A percentile compares a stretch with the other conserved stretches of the same genome.
Evolutionary conservation across 2,329 filamentous ascomycete genomes (phyloP).

Genomic region (Fusarium sp.): DNA sequence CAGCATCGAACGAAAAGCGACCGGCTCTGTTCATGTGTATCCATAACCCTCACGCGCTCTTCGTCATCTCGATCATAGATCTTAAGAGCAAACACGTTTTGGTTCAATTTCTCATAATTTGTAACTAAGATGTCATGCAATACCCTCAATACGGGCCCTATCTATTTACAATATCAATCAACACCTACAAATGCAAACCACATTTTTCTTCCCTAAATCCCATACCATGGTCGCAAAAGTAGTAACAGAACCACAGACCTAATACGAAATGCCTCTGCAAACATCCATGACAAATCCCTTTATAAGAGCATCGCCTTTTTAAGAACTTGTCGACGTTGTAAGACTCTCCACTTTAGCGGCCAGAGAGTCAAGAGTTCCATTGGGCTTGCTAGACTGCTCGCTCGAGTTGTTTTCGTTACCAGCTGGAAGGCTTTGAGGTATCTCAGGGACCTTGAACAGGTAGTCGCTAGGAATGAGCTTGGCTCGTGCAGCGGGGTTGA

Average conservation of each 20-base stretch:
- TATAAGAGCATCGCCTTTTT: not conserved
- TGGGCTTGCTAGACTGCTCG: slow-evolving; percentile 25
- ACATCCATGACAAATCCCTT: not conserved
- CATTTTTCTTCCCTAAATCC: not conserved
- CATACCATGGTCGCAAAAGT: slow-evolving; percentile 9
- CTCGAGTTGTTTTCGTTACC: slow-evolving; percentile 36
- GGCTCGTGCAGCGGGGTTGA: slow-evolving; percentile 78
- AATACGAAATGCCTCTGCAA: not conserved
- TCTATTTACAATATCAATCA: slow-evolving; percentile 1
- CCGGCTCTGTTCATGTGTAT: not conserved
- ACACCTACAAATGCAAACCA: not conserved
- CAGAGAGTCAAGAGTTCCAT: slow-evolving; percentile 49
- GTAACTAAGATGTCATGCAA: not conserved
- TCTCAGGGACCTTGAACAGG: slow-evolving; percentile 75
- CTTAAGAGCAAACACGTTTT: not conserved
- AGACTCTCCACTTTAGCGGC: slow-evolving; percentile 52
- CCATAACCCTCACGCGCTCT: not conserved
- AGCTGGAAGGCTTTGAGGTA: slow-evolving; percentile 49
- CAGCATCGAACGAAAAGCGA: not conserved
- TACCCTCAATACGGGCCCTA: not conserved
- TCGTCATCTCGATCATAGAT: not conserved
- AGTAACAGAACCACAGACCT: slow-evolving; percentile 4
- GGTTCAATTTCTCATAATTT: not conserved
- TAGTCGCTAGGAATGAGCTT: slow-evolving; percentile 81
- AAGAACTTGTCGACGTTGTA: slow-evolving; percentile 38